Evolutionary conservation across 345 rosid genomes (phyloP).

Genomic region (Cardamine occulta): DNA sequence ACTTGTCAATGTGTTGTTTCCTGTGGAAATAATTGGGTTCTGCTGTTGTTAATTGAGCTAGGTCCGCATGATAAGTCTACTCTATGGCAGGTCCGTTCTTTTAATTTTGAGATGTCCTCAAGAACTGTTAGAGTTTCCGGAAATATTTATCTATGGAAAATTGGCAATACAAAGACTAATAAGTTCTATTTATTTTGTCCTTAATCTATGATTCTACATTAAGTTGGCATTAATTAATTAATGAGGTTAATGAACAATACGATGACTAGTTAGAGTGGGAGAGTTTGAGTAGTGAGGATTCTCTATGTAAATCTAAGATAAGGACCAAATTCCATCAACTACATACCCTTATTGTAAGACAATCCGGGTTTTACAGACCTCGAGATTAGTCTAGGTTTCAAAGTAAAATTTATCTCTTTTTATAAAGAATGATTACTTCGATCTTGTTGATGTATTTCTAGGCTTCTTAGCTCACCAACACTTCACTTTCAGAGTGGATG

Average conservation of each 20-base stretch:
- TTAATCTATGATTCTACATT: neutral
- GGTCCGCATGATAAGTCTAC: neutral
- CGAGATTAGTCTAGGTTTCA: neutral
- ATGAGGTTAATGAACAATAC: neutral
- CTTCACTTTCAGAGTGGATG: neutral
- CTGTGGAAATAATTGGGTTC: slow-evolving; percentile 1
- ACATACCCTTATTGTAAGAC: neutral
- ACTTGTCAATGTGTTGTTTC: slow-evolving; percentile 14
- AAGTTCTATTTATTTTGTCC: neutral
- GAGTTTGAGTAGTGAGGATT: neutral
- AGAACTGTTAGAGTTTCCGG: neutral
- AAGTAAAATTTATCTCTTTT: neutral
- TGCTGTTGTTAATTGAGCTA: neutral
- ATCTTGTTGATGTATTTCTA: neutral
- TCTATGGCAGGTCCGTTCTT: slow-evolving; percentile 7
- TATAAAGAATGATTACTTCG: neutral
- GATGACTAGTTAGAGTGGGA: neutral
- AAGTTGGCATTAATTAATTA: neutral
- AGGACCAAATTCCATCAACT: neutral
- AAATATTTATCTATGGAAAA: neutral
- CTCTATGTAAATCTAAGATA: neutral
- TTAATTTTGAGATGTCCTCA: slow-evolving; percentile 6
- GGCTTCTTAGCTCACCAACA: neutral
- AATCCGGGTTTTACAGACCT: neutral
- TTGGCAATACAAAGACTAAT: neutral